Evolutionary conservation across 441 rosid genomes (phyloP), one percentile per base, ranked within the genome.

Genomic region (Mallotus japonicus): DNA sequence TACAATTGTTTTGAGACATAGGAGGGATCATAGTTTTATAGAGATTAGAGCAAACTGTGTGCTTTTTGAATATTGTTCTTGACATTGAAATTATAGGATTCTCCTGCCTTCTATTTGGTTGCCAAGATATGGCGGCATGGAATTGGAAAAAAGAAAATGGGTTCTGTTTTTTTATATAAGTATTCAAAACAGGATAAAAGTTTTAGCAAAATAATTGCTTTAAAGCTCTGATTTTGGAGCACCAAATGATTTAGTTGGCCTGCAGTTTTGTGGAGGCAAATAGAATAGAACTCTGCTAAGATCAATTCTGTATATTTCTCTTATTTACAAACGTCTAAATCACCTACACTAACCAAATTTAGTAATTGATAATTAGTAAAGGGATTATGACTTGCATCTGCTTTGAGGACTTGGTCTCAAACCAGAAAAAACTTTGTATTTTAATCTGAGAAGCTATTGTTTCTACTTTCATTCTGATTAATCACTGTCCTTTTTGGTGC

Each of bases 21-120:
- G 12, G 37, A 50, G 7, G 8, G 22, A 9, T 44, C 49, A 28
- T 49, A 28, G 6, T 8, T 40, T 40, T 40, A 14, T 40, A 8
- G 16, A 69, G 72, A 28, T 69, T 14, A 72, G 12, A 58, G 46
- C 46, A 16, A 54, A 62, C 8, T 46, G 63, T 47, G 6, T 37
- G 40, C 40, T 37, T 34, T 73, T 19, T 66, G 72, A 40, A 67
- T 50, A 46, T 50, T 28, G 15, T 65, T 57, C 11, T 47, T 70
- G 62, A 28, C 28, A 49, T 15, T 19, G 20, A 65, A 49, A 22
- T 42, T 64, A 32, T 19, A 5, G 15, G 44, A 17, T 28, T 59
- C n/a, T 40, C 32, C 32, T 50, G 42, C 50, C 11, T 28, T 71
- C 32, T 49, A 34, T 64, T 54, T 73, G 32, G 20, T 73, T 55